Conservation (phyloP, 2,329 filamentous ascomycete genomes). For the Purpureocillium takamizusanense region DNA sequence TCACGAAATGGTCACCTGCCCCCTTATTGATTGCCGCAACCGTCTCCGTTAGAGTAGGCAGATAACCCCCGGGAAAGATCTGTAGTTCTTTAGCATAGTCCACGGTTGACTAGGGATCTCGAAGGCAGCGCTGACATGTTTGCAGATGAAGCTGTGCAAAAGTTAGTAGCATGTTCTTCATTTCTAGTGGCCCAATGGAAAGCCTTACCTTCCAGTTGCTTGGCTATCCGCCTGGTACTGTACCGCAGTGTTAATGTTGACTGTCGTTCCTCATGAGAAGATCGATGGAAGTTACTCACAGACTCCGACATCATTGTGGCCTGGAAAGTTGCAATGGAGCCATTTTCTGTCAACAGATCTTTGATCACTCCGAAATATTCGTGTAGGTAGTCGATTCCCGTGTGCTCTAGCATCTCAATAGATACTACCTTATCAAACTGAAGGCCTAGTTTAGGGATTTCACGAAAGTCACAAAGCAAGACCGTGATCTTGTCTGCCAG, state of each 20-base stretch:
- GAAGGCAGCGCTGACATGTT: constrained; percentile 65
- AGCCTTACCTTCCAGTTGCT: no score
- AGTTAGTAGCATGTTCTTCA: no score
- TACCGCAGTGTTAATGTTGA: no score
- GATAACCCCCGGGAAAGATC: constrained; percentile 67
- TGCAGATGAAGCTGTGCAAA: constrained; percentile 47
- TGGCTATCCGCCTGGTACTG: no score
- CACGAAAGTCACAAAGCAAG: constrained; percentile 58
- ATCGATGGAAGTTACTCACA: no score
- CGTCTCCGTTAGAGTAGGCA: constrained; percentile 49
- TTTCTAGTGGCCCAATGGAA: no score
- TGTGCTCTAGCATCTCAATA: constrained; percentile 70
- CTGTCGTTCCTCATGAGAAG: no score
- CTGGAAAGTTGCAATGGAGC: constrained; percentile 18
- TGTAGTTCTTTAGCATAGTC: constrained; percentile 42
- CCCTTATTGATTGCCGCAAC: constrained; percentile 50
- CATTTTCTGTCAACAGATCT: constrained; percentile 51
- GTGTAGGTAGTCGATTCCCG: constrained; percentile 55
- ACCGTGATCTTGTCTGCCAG: constrained; percentile 52
- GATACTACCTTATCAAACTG: constrained; percentile 62
- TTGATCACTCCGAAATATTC: constrained; percentile 61
- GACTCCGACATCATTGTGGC: no score
- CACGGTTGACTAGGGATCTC: constrained; percentile 17
- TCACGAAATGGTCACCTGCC: constrained; percentile 28
- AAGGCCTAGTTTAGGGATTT: constrained; percentile 40